These are phyloP conservation scores for Boletus semigastroideus DNA, from an alignment of 1,284 basidiomycete genomes.

Conservation along the genomic window DNA sequence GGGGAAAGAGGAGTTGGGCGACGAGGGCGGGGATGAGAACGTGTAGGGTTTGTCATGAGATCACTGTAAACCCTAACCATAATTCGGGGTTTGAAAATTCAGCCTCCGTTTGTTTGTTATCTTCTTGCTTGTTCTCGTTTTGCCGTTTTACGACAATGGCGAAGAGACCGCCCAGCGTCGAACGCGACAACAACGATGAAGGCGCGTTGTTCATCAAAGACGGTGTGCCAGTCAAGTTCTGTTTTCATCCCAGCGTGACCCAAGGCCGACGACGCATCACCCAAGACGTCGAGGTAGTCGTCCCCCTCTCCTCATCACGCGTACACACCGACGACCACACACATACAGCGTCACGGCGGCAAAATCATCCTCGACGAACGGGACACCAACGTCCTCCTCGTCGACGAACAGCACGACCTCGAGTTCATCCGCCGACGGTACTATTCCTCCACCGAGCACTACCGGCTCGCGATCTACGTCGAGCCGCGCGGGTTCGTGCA, in stretches of 20 bases:
- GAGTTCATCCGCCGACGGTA: constrained; percentile 24
- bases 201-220: constrained; percentile 24
- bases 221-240: constrained; percentile 26
- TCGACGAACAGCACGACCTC: constrained; percentile 31
- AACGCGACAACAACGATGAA: constrained; percentile 2
- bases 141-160: too few relatives aligned
- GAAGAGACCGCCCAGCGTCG: neutral
- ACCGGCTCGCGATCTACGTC: constrained; percentile 20
- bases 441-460: constrained; percentile 20
- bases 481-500: constrained; percentile 28
- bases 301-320: neutral
- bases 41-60: constrained; percentile 14
- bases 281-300: constrained; percentile 25
- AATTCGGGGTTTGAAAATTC: constrained; percentile 30
- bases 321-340: neutral
- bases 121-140: too few relatives aligned
- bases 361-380: constrained; percentile 17
- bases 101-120: neutral
- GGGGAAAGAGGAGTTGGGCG: constrained; percentile 5
- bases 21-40: constrained; percentile 5
- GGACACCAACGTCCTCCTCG: constrained; percentile 26
- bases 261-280: constrained; percentile 22
- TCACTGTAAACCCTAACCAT: constrained; percentile 31
- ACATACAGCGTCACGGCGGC: constrained; percentile 22
- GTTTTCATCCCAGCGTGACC: constrained; percentile 28